Evolutionary conservation across 331 rosid species (phyloP), one percentile per base, ranked within the genome.

Genomic region (Quercus lobata): DNA sequence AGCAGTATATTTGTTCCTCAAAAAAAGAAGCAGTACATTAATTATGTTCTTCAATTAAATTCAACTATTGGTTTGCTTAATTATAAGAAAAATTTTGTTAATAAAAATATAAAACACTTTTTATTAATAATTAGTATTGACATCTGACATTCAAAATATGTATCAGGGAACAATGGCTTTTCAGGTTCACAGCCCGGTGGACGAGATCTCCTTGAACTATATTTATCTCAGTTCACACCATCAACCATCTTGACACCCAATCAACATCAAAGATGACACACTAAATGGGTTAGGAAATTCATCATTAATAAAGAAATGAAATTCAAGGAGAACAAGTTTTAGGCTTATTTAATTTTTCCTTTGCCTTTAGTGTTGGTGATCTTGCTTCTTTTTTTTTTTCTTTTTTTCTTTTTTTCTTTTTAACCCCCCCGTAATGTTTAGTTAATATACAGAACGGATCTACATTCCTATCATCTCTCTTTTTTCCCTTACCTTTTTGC

Each of bases 201-300:
- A 15, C 83, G 62, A 32, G 82, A 79, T 41, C 68, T 77, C 16
- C 69, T 65, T 52, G 86, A 87, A 55, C 82, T 73, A 7, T 84
- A 74, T 60, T 80, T 82, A 19, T 79, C 91, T 77, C 89, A 77
- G 57, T 74, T 71, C 35, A 49, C 69, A 29, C 56, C 76, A 2
- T 27, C 80, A 65, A 76, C 57, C 69, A 41, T 54, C 44, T 75
- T 78, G 17, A 66, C 70, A 5, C 58, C 79, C 41, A 16, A 52
- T 72, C 81, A 79, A 19, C 56, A 4, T 62, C 75, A 69, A 10
- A n/a, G 35, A 69, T 76, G 72, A 82, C 12, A 11, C 55, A 11
- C 55, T 49, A 68, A 60, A 60, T 1, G 34, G 25, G 3, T 15
- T 60, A 22, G 25, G 18, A 5, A 22, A 49, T 49, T 49, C 55